phyloP scores from a whole-genome alignment of 2,329 filamentous ascomycete species.

The Beauveria bassiana region DNA sequence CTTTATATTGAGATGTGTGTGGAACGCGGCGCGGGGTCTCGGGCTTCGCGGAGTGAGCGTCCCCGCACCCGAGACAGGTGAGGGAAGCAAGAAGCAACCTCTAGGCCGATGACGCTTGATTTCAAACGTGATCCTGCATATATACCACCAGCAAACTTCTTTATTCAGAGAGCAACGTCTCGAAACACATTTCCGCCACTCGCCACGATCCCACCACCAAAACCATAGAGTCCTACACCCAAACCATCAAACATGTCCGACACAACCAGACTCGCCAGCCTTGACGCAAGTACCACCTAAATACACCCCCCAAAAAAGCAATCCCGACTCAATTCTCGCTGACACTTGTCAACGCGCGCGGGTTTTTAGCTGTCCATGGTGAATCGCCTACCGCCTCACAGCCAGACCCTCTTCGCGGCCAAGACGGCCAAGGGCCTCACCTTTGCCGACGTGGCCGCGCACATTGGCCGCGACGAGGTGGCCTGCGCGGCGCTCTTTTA shows the following conservation, averaged over 20 bases:
- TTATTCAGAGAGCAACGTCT: too few species aligned
- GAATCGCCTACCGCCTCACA: constrained; percentile 54
- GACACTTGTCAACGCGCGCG: neutral
- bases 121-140: too few species aligned
- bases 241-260: neutral
- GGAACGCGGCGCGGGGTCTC: too few species aligned
- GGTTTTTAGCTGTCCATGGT: neutral
- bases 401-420: constrained; percentile 59
- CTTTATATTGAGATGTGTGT: too few species aligned
- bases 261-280: neutral
- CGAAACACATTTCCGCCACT: too few species aligned
- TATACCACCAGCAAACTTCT: too few species aligned
- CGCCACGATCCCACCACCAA: too few species aligned
- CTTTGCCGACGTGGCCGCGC: constrained; percentile 69
- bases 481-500: constrained; percentile 86
- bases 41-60: too few species aligned
- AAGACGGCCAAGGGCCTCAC: constrained; percentile 69
- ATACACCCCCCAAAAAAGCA: neutral
- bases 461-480: constrained; percentile 72
- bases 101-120: too few species aligned
- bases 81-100: too few species aligned
- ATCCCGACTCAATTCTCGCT: neutral
- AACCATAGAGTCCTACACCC: neutral
- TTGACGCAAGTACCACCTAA: neutral
- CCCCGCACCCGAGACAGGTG: too few species aligned